phyloP scores from a whole-genome alignment of 1,139 yeast species.

The Taphrina betulina region DNA sequence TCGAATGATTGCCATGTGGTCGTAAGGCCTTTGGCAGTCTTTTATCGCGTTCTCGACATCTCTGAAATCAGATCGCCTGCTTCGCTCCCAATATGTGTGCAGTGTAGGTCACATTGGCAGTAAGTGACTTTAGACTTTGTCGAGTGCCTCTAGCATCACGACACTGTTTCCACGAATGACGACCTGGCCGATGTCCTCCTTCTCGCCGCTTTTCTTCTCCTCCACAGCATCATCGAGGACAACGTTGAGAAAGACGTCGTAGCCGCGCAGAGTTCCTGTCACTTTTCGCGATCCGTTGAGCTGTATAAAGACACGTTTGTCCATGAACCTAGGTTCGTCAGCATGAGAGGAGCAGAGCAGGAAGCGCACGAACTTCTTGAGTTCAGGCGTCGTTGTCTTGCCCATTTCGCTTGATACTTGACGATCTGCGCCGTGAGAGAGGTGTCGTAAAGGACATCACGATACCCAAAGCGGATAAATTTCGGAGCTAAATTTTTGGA shows the following conservation, averaged over 20 bases:
- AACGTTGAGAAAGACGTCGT: constrained; percentile 71
- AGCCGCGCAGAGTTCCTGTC: constrained; percentile 72
- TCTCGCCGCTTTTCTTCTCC: constrained; percentile 54
- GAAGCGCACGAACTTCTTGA: constrained; percentile 49
- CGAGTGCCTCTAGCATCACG: constrained; percentile 46
- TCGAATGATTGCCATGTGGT: too few relatives aligned
- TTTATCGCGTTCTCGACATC: too few relatives aligned
- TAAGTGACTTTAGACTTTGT: constrained; percentile 13
- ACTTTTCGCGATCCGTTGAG: constrained; percentile 73
- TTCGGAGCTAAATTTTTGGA: too few relatives aligned
- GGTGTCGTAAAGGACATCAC: too few relatives aligned
- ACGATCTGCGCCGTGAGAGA: neutral
- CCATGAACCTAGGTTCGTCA: constrained; percentile 59
- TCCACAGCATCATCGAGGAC: constrained; percentile 75
- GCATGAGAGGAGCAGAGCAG: neutral
- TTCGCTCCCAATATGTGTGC: too few relatives aligned
- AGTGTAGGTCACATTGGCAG: too few relatives aligned
- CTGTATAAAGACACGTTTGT: constrained; percentile 66
- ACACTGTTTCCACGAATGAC: constrained; percentile 52
- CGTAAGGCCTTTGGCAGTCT: too few relatives aligned
- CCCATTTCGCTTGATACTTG: constrained; percentile 39
- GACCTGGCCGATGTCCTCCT: constrained; percentile 56
- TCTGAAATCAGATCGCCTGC: too few relatives aligned
- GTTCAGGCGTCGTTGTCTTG: constrained; percentile 60
- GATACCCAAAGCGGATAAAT: too few relatives aligned